phyloP scores from a whole-genome alignment of 345 rosid genomes.

The Brassica rapa region DNA sequence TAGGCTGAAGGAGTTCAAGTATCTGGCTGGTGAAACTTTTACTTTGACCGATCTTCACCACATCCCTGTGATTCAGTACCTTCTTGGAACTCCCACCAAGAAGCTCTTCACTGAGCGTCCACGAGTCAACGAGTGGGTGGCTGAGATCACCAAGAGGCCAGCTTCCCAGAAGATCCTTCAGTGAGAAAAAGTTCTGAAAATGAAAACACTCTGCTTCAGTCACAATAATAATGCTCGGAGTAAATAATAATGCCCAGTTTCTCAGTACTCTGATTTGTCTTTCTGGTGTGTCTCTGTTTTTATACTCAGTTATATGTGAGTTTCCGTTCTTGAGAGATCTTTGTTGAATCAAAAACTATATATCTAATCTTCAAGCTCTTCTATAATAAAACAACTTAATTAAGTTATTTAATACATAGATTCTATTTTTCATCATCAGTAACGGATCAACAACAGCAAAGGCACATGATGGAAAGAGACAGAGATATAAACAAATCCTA shows the following conservation, averaged over 20 bases:
- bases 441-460: background rate
- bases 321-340: conserved; percentile 5
- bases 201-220: conserved; percentile 11
- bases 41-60: conserved; percentile 78
- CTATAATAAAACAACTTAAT: background rate
- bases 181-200: conserved; percentile 10
- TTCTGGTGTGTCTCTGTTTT: background rate
- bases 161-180: conserved; percentile 59
- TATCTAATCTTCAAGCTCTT: conserved; percentile 1
- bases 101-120: conserved; percentile 54
- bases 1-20: conserved; percentile 57
- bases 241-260: conserved; percentile 10
- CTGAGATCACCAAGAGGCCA: conserved; percentile 61
- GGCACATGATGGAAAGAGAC: background rate
- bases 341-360: background rate
- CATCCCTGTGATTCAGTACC: conserved; percentile 47
- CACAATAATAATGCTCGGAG: conserved; percentile 19
- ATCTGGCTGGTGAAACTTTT: conserved; percentile 62
- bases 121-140: conserved; percentile 56
- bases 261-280: background rate
- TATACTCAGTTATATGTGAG: background rate
- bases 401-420: background rate
- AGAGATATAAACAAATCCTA: background rate
- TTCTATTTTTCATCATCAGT: background rate
- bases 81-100: conserved; percentile 50